Conservation (phyloP, 2,329 filamentous ascomycete genomes). For the Verticillium alfalfae region DNA sequence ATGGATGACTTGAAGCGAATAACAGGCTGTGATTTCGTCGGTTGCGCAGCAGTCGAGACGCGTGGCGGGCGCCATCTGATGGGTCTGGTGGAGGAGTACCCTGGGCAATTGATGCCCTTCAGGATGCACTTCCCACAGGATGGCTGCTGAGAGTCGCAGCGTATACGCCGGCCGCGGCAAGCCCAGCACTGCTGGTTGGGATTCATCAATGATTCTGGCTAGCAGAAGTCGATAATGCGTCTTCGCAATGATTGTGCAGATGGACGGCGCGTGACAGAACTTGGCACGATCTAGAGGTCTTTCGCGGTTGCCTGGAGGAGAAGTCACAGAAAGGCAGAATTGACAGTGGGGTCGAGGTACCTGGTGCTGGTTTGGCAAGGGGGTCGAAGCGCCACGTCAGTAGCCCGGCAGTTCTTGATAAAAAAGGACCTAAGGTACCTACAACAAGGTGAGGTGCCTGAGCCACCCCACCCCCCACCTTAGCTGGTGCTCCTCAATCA, state of each 20-base stretch:
- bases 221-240: neutral
- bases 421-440: too few relatives aligned
- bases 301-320: too few relatives aligned
- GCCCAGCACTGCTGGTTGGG: neutral
- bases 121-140: neutral
- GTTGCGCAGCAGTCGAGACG: neutral
- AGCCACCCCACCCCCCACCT: too few relatives aligned
- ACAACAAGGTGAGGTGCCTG: too few relatives aligned
- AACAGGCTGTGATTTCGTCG: neutral
- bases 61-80: neutral
- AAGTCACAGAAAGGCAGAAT: too few relatives aligned
- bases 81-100: neutral
- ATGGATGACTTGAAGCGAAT: neutral
- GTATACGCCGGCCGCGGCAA: neutral
- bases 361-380: too few relatives aligned
- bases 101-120: neutral
- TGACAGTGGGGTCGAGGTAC: too few relatives aligned
- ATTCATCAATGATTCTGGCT: neutral
- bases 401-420: too few relatives aligned
- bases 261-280: neutral
- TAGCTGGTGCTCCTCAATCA: too few relatives aligned
- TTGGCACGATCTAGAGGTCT: neutral
- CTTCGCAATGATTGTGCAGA: neutral
- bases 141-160: neutral
- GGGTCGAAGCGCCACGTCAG: too few relatives aligned